Percentiles rank a stretch among this genome's conserved stretches.
These are phyloP conservation scores for Mycena floridula DNA, from an alignment of 768 basidiomycete genomes.

Conservation along the genomic window DNA sequence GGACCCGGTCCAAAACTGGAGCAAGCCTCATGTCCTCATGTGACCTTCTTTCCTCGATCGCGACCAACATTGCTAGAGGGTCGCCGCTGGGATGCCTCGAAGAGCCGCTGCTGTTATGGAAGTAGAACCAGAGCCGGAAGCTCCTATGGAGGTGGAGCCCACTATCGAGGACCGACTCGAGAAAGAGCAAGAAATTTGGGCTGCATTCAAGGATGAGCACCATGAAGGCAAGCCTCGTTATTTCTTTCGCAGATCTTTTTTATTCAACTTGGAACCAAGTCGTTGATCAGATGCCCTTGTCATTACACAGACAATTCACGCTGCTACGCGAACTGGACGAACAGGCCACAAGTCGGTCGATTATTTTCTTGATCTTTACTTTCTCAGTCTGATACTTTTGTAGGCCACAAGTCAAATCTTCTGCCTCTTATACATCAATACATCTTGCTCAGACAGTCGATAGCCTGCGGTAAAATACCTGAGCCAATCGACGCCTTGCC, in stretches of 20 bases:
- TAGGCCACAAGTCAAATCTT: constrained; percentile 35
- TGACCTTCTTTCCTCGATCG: too few species aligned
- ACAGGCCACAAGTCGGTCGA: constrained; percentile 35
- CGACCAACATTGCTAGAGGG: too few species aligned
- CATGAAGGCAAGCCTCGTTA: constrained; percentile 52
- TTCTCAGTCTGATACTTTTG: constrained; percentile 2
- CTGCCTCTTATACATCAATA: constrained; percentile 44
- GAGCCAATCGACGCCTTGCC: too few species aligned
- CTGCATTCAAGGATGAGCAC: constrained; percentile 71
- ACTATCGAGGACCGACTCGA: constrained; percentile 21
- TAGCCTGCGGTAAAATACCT: too few species aligned
- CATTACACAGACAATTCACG: constrained; percentile 63
- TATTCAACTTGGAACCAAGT: constrained; percentile 31
- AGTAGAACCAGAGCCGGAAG: constrained; percentile 10
- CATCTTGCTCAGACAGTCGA: constrained; percentile 18
- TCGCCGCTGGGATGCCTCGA: too few species aligned
- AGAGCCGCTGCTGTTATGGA: too few species aligned
- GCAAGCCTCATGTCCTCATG: too few species aligned
- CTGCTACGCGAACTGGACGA: constrained; percentile 71
- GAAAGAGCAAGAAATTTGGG: constrained; percentile 66
- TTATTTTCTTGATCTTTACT: too few species aligned
- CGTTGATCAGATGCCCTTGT: constrained; percentile 73
- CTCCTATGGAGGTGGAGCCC: constrained; percentile 22
- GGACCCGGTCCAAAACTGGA: too few species aligned
- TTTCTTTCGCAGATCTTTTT: not conserved